Conservation (phyloP, 2,329 filamentous ascomycete species). For the Sclerotinia glacialis region DNA sequence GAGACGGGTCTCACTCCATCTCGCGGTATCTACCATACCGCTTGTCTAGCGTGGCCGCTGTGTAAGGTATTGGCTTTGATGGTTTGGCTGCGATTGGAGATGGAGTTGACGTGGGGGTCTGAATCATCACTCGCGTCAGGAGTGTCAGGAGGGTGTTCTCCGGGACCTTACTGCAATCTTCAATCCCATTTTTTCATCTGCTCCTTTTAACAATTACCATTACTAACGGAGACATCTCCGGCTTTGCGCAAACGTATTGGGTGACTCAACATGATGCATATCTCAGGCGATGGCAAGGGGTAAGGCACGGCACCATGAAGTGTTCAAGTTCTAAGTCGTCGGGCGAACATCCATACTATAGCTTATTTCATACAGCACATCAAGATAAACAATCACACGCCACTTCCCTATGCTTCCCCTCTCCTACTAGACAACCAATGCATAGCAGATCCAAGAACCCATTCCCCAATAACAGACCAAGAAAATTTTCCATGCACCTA, state of each 20-base stretch:
- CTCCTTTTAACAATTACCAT: background rate
- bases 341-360: constrained; percentile 6
- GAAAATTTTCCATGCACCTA: background rate
- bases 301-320: constrained; percentile 19
- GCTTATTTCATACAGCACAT: constrained; percentile 5
- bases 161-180: constrained; percentile 11
- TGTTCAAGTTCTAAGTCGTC: constrained; percentile 17
- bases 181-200: constrained; percentile 5
- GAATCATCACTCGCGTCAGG: constrained; percentile 8
- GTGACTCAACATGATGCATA: constrained; percentile 3
- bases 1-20: background rate
- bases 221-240: constrained; percentile 9
- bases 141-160: constrained; percentile 19
- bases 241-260: constrained; percentile 10
- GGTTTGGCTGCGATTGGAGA: too few relatives aligned
- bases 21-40: constrained; percentile 1
- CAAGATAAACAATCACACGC: constrained; percentile 16
- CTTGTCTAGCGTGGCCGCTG: constrained; percentile 14
- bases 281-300: background rate
- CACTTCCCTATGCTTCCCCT: constrained; percentile 9
- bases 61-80: constrained; percentile 8
- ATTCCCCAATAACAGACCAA: constrained; percentile 3
- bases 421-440: background rate
- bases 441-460: background rate
- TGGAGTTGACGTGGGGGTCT: constrained; percentile 11